Evolutionary conservation across 2,329 filamentous ascomycete genomes (phyloP).

Genomic region (Rugonectria rugulosa): DNA sequence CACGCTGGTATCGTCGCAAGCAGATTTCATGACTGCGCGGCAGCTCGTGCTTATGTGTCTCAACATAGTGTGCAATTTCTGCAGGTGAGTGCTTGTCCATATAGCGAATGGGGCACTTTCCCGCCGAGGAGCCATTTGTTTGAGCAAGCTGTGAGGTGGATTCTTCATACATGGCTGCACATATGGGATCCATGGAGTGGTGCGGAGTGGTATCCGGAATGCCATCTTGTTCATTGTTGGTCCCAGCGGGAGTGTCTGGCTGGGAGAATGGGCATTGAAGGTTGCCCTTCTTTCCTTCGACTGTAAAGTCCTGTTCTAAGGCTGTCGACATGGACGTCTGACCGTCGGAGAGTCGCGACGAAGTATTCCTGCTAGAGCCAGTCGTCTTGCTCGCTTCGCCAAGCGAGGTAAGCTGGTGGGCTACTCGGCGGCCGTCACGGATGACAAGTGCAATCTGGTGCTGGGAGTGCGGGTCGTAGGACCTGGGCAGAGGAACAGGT

Average conservation of each 20-base stretch:
- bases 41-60: constrained; percentile 93
- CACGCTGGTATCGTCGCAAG: constrained; percentile 86
- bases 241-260: constrained; percentile 43
- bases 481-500: constrained; percentile 63
- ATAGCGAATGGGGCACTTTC: constrained; percentile 91
- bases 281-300: constrained; percentile 79
- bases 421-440: constrained; percentile 68
- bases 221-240: constrained; percentile 37
- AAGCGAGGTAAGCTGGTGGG: constrained; percentile 59
- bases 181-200: constrained; percentile 66
- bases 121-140: constrained; percentile 57
- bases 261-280: constrained; percentile 82
- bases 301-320: constrained; percentile 90
- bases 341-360: constrained; percentile 53
- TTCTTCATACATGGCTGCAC: constrained; percentile 69
- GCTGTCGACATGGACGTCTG: constrained; percentile 68
- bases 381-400: constrained; percentile 60
- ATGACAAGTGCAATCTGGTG: constrained; percentile 70
- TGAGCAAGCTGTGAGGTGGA: constrained; percentile 60
- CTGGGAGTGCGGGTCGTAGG: constrained; percentile 48
- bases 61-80: constrained; percentile 91
- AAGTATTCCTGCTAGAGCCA: constrained; percentile 57
- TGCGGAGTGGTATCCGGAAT: constrained; percentile 54
- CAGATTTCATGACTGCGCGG: constrained; percentile 94
- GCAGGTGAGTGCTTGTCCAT: constrained; percentile 92